Base-by-base conservation (phyloP, 371 early-diverging fungal genomes). In the Actinomortierella wolfii region DNA sequence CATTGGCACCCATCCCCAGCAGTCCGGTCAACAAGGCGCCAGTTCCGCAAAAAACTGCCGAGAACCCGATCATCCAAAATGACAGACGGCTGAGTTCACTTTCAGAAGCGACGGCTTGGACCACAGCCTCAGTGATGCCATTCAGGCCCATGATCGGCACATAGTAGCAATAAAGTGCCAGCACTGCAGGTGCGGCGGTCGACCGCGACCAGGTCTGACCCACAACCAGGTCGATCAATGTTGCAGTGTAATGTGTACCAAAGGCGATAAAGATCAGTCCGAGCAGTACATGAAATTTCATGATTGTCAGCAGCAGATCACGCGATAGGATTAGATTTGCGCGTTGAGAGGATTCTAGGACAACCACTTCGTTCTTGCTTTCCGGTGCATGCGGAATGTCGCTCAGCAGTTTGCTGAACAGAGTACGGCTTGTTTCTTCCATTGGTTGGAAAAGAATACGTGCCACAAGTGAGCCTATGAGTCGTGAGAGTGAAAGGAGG, bases 141-240 rank as follows among this genome's bases (percentile, higher is more conserved):
- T 98, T 98, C 48, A 96, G 61, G 15, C 95, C 97, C 92, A 97
- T 91, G 48, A 97, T 65, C 0, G 97, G 97, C 2, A 98, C 86
- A 77, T 94, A 96, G 47, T 87, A 64, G 59, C 95, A 95, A 67
- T 96, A 98, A 11, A 83, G 67, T 0, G 88, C 79, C 28, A 97
- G 76, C 5, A 82, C 89, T 7, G 78, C 53, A 4, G 83, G 85
- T 0, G 88, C 85, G 44, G 77, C 61, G 0, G 84, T 79, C 21
- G 73, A 42, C 14, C 69, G 70, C 1, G 88, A 83, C 89, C 91
- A 89, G 28, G 78, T 65, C 14, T 78, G 59, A 0, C 92, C 90
- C 0, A 87, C 86, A 28, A 96, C 76, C 1, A 95, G 51, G 41
- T 87, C 83, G 28, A 95, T 83, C 50, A 95, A 57, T 0, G 88